Evolutionary conservation across 1,284 basidiomycete genomes (phyloP), one percentile per base, ranked within the genome.

Genomic region (Malassezia psittaci): DNA sequence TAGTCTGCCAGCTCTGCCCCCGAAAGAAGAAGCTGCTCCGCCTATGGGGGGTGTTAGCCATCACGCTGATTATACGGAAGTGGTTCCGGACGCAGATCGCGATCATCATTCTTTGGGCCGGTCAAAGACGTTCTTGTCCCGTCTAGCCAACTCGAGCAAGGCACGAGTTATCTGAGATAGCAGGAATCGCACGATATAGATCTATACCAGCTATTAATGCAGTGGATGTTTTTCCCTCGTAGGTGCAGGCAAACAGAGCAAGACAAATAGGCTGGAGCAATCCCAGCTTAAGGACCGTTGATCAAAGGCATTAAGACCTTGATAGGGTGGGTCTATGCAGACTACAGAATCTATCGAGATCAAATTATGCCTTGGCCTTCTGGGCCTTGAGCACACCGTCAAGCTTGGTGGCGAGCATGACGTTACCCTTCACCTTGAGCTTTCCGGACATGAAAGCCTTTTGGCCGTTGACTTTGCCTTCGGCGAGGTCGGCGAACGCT

Each of bases 391-490:
- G 64, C 43, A 67, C 65, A 40, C 51, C 51, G 55, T 67, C 65
- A 39, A 67, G 65, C 64, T 67, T 65, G 51, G 64, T 64, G 15
- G 62, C 58, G 34, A 66, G 59, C 71, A 72, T 72, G 61, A 74
- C 63, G 66, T 73, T 73, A 51, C 68, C 70, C 65, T 72, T 69
- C 48, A 51, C 52, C 48, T 59, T 59, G 50, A 54, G 49, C 49
- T 50, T 51, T 35, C 52, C 48, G 46, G 62, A 63, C 72, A 74
- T 72, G 67, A 74, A 74, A 38, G 72, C 72, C 66, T 74, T 74
- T 62, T 74, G 72, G 51, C 72, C 72, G 62, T 74, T 74, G 62
- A 74, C 57, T 63, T 74, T 72, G 60, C 72, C 72, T 40, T 71
- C 68, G 48, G 70, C 70, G 52, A 74, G 68, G 62, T 73, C 68